phyloP scores from a whole-genome alignment of 768 basidiomycete genomes.

The Obba rivulosa region DNA sequence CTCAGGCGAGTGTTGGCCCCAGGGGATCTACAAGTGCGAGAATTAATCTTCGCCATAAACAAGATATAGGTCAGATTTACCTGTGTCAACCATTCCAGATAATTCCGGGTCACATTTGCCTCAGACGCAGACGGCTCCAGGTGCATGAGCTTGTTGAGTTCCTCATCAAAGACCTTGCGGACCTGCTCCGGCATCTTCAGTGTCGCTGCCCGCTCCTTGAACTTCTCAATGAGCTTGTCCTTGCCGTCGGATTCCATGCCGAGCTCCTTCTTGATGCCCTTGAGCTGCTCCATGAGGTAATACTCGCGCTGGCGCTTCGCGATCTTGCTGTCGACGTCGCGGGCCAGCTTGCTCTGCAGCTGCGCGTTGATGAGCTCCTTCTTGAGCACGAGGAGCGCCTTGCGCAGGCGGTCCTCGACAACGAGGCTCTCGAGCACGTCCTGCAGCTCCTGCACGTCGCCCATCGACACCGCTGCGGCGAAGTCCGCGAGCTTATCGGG shows the following conservation, averaged over 20 bases:
- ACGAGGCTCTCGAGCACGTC: conserved; percentile 84
- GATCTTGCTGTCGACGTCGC: conserved; percentile 93
- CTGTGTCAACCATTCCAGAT: conserved; percentile 90
- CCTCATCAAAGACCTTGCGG: conserved; percentile 94
- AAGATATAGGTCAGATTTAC: conserved; percentile 29
- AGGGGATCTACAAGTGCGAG: conserved; percentile 72
- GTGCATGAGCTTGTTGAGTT: conserved; percentile 82
- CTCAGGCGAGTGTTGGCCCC: conserved; percentile 92
- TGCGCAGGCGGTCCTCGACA: conserved; percentile 85
- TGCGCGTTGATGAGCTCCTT: conserved; percentile 98
- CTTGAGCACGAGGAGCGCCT: conserved; percentile 89
- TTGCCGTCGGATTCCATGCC: conserved; percentile 95
- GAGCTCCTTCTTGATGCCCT: conserved; percentile 93
- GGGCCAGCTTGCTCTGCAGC: conserved; percentile 84
- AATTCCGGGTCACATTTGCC: conserved; percentile 91
- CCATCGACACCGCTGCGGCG: conserved; percentile 90
- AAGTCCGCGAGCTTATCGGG: conserved; percentile 97
- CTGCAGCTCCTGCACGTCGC: conserved; percentile 90
- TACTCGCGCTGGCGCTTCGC: conserved; percentile 93
- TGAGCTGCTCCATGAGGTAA: conserved; percentile 94
- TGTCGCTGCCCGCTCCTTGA: conserved; percentile 74
- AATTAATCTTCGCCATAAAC: too few relatives aligned
- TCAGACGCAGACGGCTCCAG: conserved; percentile 90
- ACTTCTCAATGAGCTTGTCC: conserved; percentile 90
- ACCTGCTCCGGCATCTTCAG: conserved; percentile 89